Evolutionary conservation across 1,284 basidiomycete species (phyloP), one percentile per base, ranked within the genome.

Genomic region (Cryptococcus sp.): DNA sequence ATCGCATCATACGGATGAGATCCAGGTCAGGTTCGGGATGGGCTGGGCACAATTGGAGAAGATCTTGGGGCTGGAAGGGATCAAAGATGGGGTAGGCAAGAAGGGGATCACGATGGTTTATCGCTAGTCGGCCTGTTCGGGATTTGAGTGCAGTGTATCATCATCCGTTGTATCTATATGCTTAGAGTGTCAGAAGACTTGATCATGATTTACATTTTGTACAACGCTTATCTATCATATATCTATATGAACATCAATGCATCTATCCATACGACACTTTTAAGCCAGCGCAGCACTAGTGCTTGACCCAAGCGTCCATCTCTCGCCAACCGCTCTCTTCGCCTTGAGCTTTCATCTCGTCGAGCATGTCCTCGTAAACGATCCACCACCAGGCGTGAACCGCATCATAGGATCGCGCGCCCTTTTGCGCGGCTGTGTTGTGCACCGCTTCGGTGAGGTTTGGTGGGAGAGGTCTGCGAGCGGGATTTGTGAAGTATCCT

Each of bases 1-100:
- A 4, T 87, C 88, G 58, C 92, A 93, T 77, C 89, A 93, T 75
- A 88, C 91, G 1, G 94, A 97, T 75, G 93, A 96, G 77, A 80
- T 97, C 49, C 90, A 89, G 60, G 88, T 90, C 19, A 82, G 74
- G 51, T 93, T 93, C 69, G 87, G 90, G 64, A 86, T 88, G 55
- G 88, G 89, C 5, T 95, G 93, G 93, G 85, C 87, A 5, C 80
- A 88, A 60, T 80, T 97, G 54, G 87, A 91, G 70, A 83, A 84
- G 62, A 90, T 90, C 84, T 78, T 97, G 48, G 80, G 74, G 1
- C 44, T 75, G 20, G 73, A 74, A 7, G 73, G 68, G 47, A 49
- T 68, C 31, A 55, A 46, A n/a, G 61, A 56, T 23, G 71, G 72
- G 0, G 61, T 67, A 50, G 75, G 73, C 6, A 70, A 58, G 49